These are phyloP conservation scores for Hymenoscyphus linearis DNA, from an alignment of 2,329 filamentous ascomycete genomes.

Conservation along the genomic window DNA sequence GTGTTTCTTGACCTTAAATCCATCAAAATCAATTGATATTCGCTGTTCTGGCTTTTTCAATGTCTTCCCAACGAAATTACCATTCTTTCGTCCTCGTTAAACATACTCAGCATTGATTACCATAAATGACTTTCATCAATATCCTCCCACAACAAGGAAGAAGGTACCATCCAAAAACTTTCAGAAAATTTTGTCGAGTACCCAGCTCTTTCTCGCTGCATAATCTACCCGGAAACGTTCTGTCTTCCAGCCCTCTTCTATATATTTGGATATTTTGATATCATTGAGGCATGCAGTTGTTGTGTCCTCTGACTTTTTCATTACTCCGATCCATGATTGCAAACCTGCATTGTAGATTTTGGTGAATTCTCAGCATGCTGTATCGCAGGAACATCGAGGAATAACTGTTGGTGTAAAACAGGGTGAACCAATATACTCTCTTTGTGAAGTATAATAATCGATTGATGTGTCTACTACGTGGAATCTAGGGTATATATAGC, in stretches of 20 bases:
- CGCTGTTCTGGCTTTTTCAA: conserved; percentile 22
- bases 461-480: too few relatives aligned
- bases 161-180: conserved; percentile 32
- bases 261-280: not conserved
- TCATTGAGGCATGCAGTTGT: not conserved
- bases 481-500: too few relatives aligned
- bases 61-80: conserved; percentile 29
- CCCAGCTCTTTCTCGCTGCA: conserved; percentile 34
- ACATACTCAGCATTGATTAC: conserved; percentile 25
- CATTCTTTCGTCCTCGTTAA: conserved; percentile 24
- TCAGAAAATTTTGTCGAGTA: conserved; percentile 35
- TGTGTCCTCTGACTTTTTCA: not conserved
- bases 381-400: conserved; percentile 29
- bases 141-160: conserved; percentile 25
- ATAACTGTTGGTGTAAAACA: too few relatives aligned
- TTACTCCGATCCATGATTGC: not conserved
- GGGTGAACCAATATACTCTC: too few relatives aligned
- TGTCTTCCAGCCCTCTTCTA: conserved; percentile 18
- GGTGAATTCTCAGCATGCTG: conserved; percentile 26
- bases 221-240: conserved; percentile 33
- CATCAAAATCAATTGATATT: not conserved
- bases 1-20: not conserved
- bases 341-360: not conserved
- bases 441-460: too few relatives aligned
- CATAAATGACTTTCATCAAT: conserved; percentile 19